Base-by-base conservation (phyloP, 148 eudicot species). In the Agrostemma githago region DNA sequence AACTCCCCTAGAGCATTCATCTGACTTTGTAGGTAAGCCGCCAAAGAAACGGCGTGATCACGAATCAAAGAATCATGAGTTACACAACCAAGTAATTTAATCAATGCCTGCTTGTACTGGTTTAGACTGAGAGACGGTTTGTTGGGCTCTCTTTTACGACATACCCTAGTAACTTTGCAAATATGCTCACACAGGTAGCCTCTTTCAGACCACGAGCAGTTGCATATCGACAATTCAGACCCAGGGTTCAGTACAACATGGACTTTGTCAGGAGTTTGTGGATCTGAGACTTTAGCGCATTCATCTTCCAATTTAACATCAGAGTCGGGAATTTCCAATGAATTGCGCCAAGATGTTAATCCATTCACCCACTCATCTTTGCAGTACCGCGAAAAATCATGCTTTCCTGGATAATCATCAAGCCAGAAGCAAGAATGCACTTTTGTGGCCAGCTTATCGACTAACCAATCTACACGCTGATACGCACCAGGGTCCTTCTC, bases 381-480 rank as follows among this genome's bases (percentile, higher is more conserved):
- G 82, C 82, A 62, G 82, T 95, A 95, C 62, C 97, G 89, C 43
- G 88, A 75, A 74, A 88, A 95, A 84, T 92, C 92, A 60, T 88
- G 90, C 66, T 90, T 95, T n/a, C 82, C 89, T 0, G 96, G 82
- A 78, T 83, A 92, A 83, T 95, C 96, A 65, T 95, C 98, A 62
- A 95, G 90, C 98, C 97, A 92, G 72, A 90, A 92, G 83, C 86
- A 90, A 5, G 99, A 87, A 77, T 95, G 97, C 46, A 92, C 97
- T 84, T 89, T 87, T 40, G 89, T 95, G 72, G 77, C 77, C 77
- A 95, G 77, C 84, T 88, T 92, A 79, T 92, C 87, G 15, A 89
- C 88, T 74, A 92, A 82, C 98, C 98, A 95, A 81, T 95, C 97
- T 61, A 88, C 84, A 12, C 98, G 92, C 74, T 86, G 84, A 73